Evolutionary conservation across 78 protist species (phyloP).

Genomic region (Protostelium mycophagum): DNA sequence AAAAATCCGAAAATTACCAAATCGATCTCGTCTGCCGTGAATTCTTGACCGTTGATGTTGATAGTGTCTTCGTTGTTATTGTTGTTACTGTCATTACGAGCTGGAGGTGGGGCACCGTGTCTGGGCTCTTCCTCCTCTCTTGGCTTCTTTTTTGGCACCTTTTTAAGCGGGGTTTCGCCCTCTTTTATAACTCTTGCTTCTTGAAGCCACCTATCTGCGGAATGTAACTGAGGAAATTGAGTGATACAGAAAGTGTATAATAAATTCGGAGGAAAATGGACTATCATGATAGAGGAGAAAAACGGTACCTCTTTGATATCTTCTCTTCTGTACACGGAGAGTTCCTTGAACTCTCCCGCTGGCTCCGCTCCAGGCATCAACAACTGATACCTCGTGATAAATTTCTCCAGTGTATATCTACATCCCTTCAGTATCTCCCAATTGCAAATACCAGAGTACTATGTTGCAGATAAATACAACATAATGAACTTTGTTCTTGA

Average conservation of each 20-base stretch:
- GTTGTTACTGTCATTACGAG: not conserved
- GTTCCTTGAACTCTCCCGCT: conserved; percentile 34
- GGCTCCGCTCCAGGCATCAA: conserved; percentile 17
- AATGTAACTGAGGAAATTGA: conserved; percentile 10
- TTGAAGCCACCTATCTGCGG: conserved; percentile 57
- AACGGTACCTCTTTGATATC: not conserved
- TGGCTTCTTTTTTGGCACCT: conserved; percentile 4
- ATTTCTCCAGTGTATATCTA: not conserved
- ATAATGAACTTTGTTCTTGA: no score
- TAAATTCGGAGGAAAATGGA: not conserved
- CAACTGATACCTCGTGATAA: not conserved
- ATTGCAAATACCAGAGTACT: no score
- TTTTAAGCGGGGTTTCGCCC: conserved; percentile 35
- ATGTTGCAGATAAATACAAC: no score
- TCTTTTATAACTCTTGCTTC: conserved; percentile 22
- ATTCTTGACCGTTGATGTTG: not conserved
- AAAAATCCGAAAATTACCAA: no score
- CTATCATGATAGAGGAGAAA: no score
- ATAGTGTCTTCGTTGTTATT: not conserved
- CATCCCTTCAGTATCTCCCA: not conserved
- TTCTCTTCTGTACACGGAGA: not conserved
- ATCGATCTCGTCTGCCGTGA: not conserved
- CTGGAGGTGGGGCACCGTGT: not conserved
- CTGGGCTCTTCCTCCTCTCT: not conserved
- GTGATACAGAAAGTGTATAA: not conserved